Evolutionary conservation across 257 asterid species (phyloP), one percentile per base, ranked within the genome.

Genomic region (Solanum pennellii): DNA sequence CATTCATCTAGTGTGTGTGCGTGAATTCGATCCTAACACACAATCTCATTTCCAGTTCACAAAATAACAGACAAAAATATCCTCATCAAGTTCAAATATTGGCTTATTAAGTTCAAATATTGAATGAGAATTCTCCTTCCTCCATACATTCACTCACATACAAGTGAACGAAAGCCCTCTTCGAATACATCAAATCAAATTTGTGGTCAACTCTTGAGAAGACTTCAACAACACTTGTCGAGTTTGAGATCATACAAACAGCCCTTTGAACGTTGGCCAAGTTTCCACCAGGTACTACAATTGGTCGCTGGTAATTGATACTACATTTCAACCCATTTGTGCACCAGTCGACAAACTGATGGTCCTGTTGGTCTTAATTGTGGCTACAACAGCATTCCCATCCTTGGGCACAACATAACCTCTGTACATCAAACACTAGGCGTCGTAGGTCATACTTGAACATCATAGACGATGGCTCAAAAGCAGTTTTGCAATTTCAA

Each of bases 61-160:
- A 35, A 35, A 35, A 35, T 35, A 35, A 35, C 39, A 35, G 39
- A 35, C 39, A 35, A 35, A 35, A 35, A 35, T 1, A 35, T 35
- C 39, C 6, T 5, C 39, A 35, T 5, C 39, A 35, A 35, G 39
- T 35, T 35, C 39, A 35, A 35, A 35, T 35, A 35, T 35, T 35
- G 39, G 6, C 39, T 35, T 35, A 35, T 35, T 35, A 35, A 35
- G 39, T 35, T 35, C 39, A 35, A 35, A 35, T 35, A 35, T 35
- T 35, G 39, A 35, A 35, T 35, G 98, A 95, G 56, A 96, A 96
- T 87, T 96, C 99, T 1, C 99, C 99, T 89, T 96, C 99, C 91
- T 96, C 99, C 99, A 96, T 96, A 83, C 99, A 98, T 90, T 95
- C 99, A 69, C 99, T 98, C 2, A 96, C 99, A 5, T 96, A 96